Base-by-base conservation (phyloP, 192 early-diverging fungal genomes). In the Backusella westeae region DNA sequence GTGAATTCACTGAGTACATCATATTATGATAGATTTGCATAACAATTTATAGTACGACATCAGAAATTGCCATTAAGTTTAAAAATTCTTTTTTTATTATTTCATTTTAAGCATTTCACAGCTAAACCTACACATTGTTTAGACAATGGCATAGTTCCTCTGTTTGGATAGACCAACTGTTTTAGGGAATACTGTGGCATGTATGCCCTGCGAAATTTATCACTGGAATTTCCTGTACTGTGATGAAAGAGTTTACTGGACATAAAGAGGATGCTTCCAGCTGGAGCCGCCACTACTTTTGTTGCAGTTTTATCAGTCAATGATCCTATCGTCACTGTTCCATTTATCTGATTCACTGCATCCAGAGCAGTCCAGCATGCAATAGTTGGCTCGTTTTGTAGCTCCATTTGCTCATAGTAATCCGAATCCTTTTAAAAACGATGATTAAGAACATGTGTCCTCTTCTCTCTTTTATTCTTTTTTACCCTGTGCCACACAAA, bases 281-380 rank as follows among this genome's bases (percentile, higher is more conserved):
- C 73, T 59, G 76, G 73, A n/a, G 29, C 44, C 23, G 2, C 21
- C 67, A 36, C 67, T 32, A 68, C 15, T n/a, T n/a, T 17, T 68
- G 67, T 35, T 12, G 69, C 23, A 38, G 14, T 34, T 15, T 19
- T 35, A 35, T 38, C 68, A 38, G 10, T 5, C 7, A 69, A 69
- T 14, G 34, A 35, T 0, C 21, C 23, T 49, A 71, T 44, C 7
- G 26, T 15, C 14, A 71, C 39, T 29, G 70, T 71, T 49, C 70
- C 70, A 32, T 71, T 71, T 14, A 26, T 26, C 32, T 65, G 42
- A 41, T 75, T 19, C 0, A 83, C 78, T 41, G 73, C 63, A 65
- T 83, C 82, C 34, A 83, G 56, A 15, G 82, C 73, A 4, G 71
- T 78, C 82, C 82, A 83, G 35, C 82, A 83, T 1, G 82, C 82